phyloP scores from a whole-genome alignment of 2,329 filamentous ascomycete genomes.

The Botrytis porri region DNA sequence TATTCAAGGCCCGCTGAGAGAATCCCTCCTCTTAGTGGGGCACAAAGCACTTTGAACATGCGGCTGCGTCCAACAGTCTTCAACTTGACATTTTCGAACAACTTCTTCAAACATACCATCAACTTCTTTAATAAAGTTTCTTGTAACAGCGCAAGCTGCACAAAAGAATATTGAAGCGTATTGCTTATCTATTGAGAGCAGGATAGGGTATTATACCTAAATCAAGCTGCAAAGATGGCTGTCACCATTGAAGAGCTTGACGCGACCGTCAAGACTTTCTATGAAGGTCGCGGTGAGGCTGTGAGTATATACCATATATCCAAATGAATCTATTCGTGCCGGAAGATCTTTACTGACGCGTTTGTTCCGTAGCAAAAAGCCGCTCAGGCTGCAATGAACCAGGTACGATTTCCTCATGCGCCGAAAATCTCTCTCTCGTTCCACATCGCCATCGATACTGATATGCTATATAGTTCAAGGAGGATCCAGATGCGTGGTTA shows the following conservation, averaged over 20 bases:
- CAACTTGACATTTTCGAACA: slow-evolving; percentile 24
- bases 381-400: slow-evolving; percentile 88
- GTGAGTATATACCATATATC: slow-evolving; percentile 50
- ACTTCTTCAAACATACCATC: slow-evolving; percentile 25
- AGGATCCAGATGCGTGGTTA: slow-evolving; percentile 97
- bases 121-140: slow-evolving; percentile 22
- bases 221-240: slow-evolving; percentile 52
- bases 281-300: slow-evolving; percentile 91
- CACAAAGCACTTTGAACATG: slow-evolving; percentile 25
- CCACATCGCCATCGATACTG: slow-evolving; percentile 24
- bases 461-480: slow-evolving; percentile 73
- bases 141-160: slow-evolving; percentile 33
- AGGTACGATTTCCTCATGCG: slow-evolving; percentile 56
- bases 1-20: slow-evolving; percentile 7
- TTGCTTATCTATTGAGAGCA: slow-evolving; percentile 27
- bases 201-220: slow-evolving; percentile 29
- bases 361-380: slow-evolving; percentile 76
- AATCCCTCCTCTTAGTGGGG: slow-evolving; percentile 24
- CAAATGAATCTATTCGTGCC: slow-evolving; percentile 11
- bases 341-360: slow-evolving; percentile 40
- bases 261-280: slow-evolving; percentile 93
- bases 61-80: slow-evolving; percentile 26
- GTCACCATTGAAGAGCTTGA: slow-evolving; percentile 90
- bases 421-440: slow-evolving; percentile 20
- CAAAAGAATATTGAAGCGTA: slow-evolving; percentile 23